Evolutionary conservation across 176 grass and related monocot genomes (phyloP), one percentile per base, ranked within the genome.

Genomic region (Rhynchospora pubera): DNA sequence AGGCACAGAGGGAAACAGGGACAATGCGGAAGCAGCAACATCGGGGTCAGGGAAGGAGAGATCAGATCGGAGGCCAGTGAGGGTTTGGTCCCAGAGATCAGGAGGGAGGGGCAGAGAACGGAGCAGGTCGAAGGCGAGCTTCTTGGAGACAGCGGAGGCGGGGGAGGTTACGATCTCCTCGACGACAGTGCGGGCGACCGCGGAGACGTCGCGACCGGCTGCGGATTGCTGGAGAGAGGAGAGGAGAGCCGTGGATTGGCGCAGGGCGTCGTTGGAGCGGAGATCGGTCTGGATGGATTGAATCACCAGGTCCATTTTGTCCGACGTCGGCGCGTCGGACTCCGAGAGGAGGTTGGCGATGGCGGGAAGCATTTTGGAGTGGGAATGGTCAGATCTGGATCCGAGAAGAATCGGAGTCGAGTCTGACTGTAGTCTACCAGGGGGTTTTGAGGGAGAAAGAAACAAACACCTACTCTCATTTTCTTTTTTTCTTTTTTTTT

Each of bases 1-100:
- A 12, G 96, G 92, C 6, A 99, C 86, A 0, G 92, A 92, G 3
- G 96, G 92, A 53, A 99, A 89, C 12, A 93, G 88, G 64, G 96
- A 93, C 52, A 99, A 86, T 58, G 96, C 90, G 16, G 92, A 85
- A 28, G 92, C 92, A 43, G 92, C 92, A 32, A 99, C 96, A 32
- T 95, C 96, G 5, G 96, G 96, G 71, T 99, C 96, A 5, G 91
- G 92, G 60, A 99, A 99, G 62, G 89, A 88, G 79, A 99, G 96
- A 58, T 99, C 96, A 21, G 90, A 83, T 61, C 89, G 84, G 79
- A 99, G 90, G 68, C 84, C 62, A 16, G 88, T 82, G 18, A 82
- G 79, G 19, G 79, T 82, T 82, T 82, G 79, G 59, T 82, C 79
- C 79, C 79, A 82, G 60, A 82, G 79, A 39, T 82, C 79, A 9